These are phyloP conservation scores for Nemania bipapillata DNA, from an alignment of 2,329 filamentous ascomycete genomes.

Conservation along the genomic window DNA sequence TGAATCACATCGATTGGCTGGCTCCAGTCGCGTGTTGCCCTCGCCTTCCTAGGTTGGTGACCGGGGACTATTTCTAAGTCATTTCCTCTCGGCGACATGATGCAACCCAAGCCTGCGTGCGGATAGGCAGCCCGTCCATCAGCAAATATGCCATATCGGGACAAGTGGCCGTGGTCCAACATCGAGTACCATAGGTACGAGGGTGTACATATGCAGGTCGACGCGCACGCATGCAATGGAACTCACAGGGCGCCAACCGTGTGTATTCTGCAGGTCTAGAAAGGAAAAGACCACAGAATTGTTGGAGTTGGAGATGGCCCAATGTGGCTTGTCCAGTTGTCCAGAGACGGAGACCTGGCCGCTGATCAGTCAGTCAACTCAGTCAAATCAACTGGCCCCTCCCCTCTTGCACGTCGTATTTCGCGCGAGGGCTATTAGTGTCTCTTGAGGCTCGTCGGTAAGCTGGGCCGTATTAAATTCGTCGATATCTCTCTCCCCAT, in stretches of 20 bases:
- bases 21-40: neutral
- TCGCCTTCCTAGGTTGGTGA: neutral
- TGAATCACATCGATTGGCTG: neutral
- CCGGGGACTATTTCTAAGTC: neutral
- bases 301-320: neutral
- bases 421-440: neutral
- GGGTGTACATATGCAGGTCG: neutral
- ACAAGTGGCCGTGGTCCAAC: too few relatives aligned
- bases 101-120: neutral
- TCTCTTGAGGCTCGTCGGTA: neutral
- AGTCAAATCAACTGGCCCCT: neutral
- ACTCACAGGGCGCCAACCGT: neutral
- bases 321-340: neutral
- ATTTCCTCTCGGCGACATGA: too few relatives aligned
- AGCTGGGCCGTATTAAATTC: slow-evolving; percentile 5
- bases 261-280: neutral
- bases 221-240: slow-evolving; percentile 1
- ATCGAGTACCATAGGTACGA: too few relatives aligned
- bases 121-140: too few relatives aligned
- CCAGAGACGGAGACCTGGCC: neutral
- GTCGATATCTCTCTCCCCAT: too few relatives aligned
- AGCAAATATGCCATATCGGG: too few relatives aligned
- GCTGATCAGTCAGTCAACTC: neutral
- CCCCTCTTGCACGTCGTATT: neutral
- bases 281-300: neutral